Evolutionary conservation across 2,329 filamentous ascomycete species (phyloP), one percentile per base, ranked within the genome.

Genomic region (Clonostachys sp.): DNA sequence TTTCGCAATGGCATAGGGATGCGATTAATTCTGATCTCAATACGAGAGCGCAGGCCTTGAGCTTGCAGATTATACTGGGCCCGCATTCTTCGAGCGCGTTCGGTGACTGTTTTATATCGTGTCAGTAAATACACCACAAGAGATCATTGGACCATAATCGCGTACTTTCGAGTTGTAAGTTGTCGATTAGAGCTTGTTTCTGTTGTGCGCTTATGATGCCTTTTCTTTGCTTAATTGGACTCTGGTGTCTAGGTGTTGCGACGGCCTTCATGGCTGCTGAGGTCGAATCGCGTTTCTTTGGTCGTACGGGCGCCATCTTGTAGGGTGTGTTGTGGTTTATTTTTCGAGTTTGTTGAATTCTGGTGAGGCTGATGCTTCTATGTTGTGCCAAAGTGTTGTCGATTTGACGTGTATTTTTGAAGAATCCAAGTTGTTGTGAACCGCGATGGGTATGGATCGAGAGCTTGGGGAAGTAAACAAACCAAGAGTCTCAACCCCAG

Each of bases 21-120:
- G 46, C 94, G 85, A 63, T 96, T 96, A 64, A 97, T 80, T 68
- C 94, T 88, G 70, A 95, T 87, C 66, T 96, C 91, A 45, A 99
- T 86, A 51, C 92, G 86, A 50, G 90, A 85, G 51, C 87, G 82
- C 38, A 97, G 78, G 52, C 88, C 88, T 64, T 92, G 87, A 18
- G 91, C 88, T 66, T 96, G 91, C 10, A 95, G 78, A 50, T 87
- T 86, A 71, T 95, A 96, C 64, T 95, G 91, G 7, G 91, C 87
- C 58, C 91, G 83, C 51, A 97, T 75, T 65, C 92, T 91, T 57
- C 92, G 83, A 51, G 89, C 89, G 63, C 91, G 83, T 69, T 95
- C 88, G 16, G 89, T 91, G 55, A 96, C 91, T 96, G 55, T 18
- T 30, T 12, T 10, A n/a, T n/a, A 38, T 14, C 9, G 18, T 30